phyloP scores from a whole-genome alignment of 2,329 filamentous ascomycete genomes.

The Sphaceloma murrayae region DNA sequence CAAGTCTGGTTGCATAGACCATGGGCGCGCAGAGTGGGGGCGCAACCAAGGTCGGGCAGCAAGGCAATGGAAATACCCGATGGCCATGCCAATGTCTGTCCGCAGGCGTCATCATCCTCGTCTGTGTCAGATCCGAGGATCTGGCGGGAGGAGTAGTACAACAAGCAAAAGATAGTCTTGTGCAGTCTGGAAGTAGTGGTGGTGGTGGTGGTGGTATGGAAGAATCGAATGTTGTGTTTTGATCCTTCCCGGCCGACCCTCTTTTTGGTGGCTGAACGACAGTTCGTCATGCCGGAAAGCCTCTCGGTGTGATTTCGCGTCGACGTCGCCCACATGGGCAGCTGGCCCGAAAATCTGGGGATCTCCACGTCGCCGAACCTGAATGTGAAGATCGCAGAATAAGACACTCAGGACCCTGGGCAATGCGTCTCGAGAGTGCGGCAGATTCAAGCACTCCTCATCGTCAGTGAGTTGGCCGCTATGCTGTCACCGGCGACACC shows the following conservation, averaged over 20 bases:
- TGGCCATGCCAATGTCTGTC: slow-evolving; percentile 7
- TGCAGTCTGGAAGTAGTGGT: background rate
- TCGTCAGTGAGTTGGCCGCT: background rate
- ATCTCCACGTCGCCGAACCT: background rate
- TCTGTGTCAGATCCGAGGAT: background rate
- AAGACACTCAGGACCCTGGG: too few relatives aligned
- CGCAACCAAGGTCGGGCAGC: slow-evolving; percentile 9
- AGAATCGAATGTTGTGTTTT: too few relatives aligned
- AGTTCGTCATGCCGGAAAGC: slow-evolving; percentile 4
- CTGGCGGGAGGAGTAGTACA: too few relatives aligned
- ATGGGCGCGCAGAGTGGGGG: slow-evolving; percentile 1
- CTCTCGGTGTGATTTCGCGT: background rate
- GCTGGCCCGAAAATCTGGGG: slow-evolving; percentile 15
- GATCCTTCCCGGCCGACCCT: slow-evolving; percentile 4
- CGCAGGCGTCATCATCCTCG: background rate
- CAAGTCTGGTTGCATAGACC: slow-evolving; percentile 10
- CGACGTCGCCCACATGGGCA: slow-evolving; percentile 15
- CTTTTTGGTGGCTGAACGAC: slow-evolving; percentile 11
- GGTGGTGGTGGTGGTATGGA: background rate
- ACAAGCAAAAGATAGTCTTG: background rate
- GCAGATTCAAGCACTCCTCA: background rate
- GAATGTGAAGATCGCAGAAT: too few relatives aligned
- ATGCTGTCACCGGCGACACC: slow-evolving; percentile 17
- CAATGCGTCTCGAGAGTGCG: too few relatives aligned
- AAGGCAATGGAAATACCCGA: slow-evolving; percentile 2